Base-by-base conservation (phyloP, 2,329 filamentous ascomycete species). In the Fusarium sp. region DNA sequence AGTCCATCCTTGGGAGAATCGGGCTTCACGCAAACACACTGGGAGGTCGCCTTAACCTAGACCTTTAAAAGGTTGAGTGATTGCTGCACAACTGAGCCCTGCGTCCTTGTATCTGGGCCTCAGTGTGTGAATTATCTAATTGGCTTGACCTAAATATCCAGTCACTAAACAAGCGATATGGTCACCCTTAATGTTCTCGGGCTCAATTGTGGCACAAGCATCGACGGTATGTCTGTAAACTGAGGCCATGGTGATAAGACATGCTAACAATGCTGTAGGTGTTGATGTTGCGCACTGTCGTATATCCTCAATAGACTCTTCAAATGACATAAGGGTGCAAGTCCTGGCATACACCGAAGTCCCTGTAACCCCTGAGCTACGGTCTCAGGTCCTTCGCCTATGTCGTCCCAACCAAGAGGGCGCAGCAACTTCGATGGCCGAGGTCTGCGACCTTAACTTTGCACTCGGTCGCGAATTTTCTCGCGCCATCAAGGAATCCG, bases 401-500 rank as follows among this genome's bases (percentile, higher is more conserved):
- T 73, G 71, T 30, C 69, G 69, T 12, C 62, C 62, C 2, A 59
- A 43, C 8, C 66, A 64, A 25, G 65, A 58, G 15, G 62, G 37
- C 14, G 62, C 70, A n/a, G 50, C 67, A 14, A 72, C 73, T 8
- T 57, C 71, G 10, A 43, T 72, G 54, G 64, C 63, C 6, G 69
- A 76, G 35, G 38, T 76, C 11, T 75, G 70, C 37, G 66, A 74
- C 25, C 68, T 75, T 7, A 75, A 75, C 50, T 73, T 75, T 32
- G 65, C 66, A 14, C 60, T 75, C 2, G 73, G 73, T 2, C 65
- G 63, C 14, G 68, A 75, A 38, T 74, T 75, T 38, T 33, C 71
- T 17, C 65, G 68, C 22, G 73, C 71, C 4, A 32, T 76, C 11
- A 14, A 65, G n/a, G 59, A 68, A 33, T 68, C 69, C 9, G 68